Percentiles rank a stretch among this genome's conserved stretches.
phyloP scores from a whole-genome alignment of 495 filamentous ascomycete genomes.

The Cryomyces antarcticus region DNA sequence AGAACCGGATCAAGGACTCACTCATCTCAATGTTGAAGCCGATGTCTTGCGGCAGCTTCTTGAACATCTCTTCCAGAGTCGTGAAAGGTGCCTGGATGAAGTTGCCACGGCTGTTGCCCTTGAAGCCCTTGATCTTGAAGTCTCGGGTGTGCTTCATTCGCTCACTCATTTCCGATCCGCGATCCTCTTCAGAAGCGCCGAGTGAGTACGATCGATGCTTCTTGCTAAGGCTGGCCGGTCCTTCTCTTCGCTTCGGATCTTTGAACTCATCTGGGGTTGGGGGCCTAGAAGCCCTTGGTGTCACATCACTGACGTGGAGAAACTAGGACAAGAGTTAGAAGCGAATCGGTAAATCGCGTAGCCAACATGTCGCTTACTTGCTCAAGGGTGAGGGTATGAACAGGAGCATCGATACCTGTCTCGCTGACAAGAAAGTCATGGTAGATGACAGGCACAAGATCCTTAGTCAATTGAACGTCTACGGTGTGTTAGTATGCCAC shows the following conservation, averaged over 20 bases:
- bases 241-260: neutral
- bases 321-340: constrained; percentile 26
- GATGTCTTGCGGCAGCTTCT: constrained; percentile 53
- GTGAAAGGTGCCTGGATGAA: constrained; percentile 92
- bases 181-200: constrained; percentile 26
- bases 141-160: constrained; percentile 94
- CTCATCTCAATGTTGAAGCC: constrained; percentile 98
- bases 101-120: constrained; percentile 80
- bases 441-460: constrained; percentile 96
- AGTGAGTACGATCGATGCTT: constrained; percentile 15
- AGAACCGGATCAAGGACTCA: constrained; percentile 17
- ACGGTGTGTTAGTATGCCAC: constrained; percentile 8
- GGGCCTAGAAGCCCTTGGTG: constrained; percentile 22
- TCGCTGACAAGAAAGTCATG: constrained; percentile 98
- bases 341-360: neutral
- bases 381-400: constrained; percentile 84
- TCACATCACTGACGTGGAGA: constrained; percentile 56
- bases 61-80: constrained; percentile 83
- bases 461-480: constrained; percentile 95
- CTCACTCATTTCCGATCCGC: constrained; percentile 45
- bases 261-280: constrained; percentile 25
- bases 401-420: constrained; percentile 91
- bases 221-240: constrained; percentile 1
- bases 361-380: constrained; percentile 24
- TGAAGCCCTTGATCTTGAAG: constrained; percentile 84